Conservation (phyloP, 177 flowering plant genomes). For the Vitis hybrid region DNA sequence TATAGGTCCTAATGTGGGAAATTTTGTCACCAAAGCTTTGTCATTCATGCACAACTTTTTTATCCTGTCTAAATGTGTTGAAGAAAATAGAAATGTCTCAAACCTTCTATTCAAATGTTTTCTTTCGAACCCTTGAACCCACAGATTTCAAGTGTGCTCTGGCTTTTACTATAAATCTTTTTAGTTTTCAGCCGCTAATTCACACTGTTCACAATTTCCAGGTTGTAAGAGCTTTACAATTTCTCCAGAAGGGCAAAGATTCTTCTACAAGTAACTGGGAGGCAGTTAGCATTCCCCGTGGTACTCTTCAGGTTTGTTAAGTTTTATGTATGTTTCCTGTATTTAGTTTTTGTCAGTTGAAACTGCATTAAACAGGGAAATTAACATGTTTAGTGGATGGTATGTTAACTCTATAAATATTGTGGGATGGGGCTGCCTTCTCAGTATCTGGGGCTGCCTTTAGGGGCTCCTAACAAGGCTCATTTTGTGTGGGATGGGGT, state of each 20-base stretch:
- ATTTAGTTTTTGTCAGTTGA: no score
- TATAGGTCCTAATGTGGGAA: not conserved
- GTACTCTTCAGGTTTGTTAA: constrained; percentile 95
- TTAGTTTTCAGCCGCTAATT: no score
- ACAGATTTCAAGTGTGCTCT: not conserved
- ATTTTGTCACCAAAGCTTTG: no score
- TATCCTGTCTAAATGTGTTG: not conserved
- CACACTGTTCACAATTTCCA: constrained; percentile 18
- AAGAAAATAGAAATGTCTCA: not conserved
- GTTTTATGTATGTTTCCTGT: not conserved
- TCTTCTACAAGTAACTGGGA: constrained; percentile 51
- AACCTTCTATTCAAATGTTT: not conserved
- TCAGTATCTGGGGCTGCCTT: no score
- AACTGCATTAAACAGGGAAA: no score
- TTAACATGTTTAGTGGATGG: no score
- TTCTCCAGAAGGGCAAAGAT: constrained; percentile 62
- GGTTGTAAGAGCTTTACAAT: constrained; percentile 87
- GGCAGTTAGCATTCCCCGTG: constrained; percentile 82
- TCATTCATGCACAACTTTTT: not conserved
- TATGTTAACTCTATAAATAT: no score
- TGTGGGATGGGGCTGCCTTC: no score
- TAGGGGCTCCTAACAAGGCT: no score
- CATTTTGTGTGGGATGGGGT: no score
- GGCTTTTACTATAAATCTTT: no score
- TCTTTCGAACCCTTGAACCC: not conserved